Evolutionary conservation across 176 grass and related monocot species (phyloP).

Genomic region (Neostapfia colusana): DNA sequence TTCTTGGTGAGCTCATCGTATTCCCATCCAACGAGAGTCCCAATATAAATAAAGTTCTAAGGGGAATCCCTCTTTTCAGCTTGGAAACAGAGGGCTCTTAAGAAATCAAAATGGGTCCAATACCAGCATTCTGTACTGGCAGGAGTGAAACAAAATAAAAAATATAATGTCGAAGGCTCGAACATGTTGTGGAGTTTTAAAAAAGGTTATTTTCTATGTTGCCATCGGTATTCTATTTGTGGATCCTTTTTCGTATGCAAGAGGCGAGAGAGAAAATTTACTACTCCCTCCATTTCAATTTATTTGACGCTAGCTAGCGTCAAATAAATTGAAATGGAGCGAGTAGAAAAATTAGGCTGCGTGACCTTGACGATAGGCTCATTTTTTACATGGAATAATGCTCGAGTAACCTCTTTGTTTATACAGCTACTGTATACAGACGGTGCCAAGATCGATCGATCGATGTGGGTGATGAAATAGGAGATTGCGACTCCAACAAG

Average conservation of each 20-base stretch:
- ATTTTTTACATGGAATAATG: background rate
- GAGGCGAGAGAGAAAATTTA: background rate
- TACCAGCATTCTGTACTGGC: background rate
- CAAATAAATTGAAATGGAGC: too few species aligned
- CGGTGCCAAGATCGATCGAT: background rate
- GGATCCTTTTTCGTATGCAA: background rate
- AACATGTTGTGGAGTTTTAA: too few species aligned
- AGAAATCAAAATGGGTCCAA: background rate
- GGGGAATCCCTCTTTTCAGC: background rate
- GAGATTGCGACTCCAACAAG: slow-evolving; percentile 27
- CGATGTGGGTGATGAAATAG: slow-evolving; percentile 9
- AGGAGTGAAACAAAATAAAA: background rate
- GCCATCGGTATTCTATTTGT: background rate
- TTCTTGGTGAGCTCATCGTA: background rate
- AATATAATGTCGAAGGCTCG: too few species aligned
- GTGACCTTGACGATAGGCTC: background rate
- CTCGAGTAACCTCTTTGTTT: background rate
- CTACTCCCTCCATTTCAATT: too few species aligned
- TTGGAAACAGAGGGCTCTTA: background rate
- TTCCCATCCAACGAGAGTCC: background rate
- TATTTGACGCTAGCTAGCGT: too few species aligned
- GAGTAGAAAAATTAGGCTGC: background rate
- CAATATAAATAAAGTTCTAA: background rate
- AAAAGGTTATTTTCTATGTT: background rate
- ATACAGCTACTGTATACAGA: background rate